phyloP scores from a whole-genome alignment of 306 rosid genomes.

The Medicago lupulina region DNA sequence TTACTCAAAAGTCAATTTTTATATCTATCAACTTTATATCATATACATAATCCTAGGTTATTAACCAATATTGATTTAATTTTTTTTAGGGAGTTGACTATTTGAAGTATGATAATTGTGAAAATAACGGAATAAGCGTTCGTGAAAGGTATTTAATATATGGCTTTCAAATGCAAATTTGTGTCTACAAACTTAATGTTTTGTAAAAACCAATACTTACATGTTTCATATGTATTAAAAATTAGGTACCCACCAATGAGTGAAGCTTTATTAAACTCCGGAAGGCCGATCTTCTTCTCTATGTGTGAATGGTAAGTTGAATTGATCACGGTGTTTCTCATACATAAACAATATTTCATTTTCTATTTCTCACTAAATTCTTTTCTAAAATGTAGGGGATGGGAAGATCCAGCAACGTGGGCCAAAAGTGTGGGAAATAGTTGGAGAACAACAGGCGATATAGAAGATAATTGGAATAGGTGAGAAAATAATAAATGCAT shows the following conservation, averaged over 20 bases:
- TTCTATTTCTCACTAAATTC: background rate
- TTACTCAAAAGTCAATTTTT: background rate
- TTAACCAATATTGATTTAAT: background rate
- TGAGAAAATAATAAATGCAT: background rate
- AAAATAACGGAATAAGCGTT: slow-evolving; percentile 18
- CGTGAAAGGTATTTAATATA: background rate
- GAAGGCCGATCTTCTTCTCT: slow-evolving; percentile 63
- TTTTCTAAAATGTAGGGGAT: slow-evolving; percentile 17
- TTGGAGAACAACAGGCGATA: slow-evolving; percentile 36
- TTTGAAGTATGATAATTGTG: slow-evolving; percentile 76
- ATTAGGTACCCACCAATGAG: slow-evolving; percentile 69
- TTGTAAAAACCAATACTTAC: background rate
- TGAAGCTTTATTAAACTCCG: slow-evolving; percentile 54
- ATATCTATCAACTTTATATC: background rate
- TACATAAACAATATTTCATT: background rate
- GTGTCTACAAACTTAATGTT: too few relatives aligned
- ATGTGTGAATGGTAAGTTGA: slow-evolving; percentile 73
- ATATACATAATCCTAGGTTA: background rate
- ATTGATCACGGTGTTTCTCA: slow-evolving; percentile 7
- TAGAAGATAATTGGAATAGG: slow-evolving; percentile 28
- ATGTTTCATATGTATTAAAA: background rate
- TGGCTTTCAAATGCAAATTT: background rate
- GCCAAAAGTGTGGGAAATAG: slow-evolving; percentile 21
- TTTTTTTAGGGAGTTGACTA: slow-evolving; percentile 62
- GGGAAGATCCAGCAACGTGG: slow-evolving; percentile 31